Evolutionary conservation across 2,329 filamentous ascomycete species (phyloP), one percentile per base, ranked within the genome.

Genomic region (Colletotrichum sp.): DNA sequence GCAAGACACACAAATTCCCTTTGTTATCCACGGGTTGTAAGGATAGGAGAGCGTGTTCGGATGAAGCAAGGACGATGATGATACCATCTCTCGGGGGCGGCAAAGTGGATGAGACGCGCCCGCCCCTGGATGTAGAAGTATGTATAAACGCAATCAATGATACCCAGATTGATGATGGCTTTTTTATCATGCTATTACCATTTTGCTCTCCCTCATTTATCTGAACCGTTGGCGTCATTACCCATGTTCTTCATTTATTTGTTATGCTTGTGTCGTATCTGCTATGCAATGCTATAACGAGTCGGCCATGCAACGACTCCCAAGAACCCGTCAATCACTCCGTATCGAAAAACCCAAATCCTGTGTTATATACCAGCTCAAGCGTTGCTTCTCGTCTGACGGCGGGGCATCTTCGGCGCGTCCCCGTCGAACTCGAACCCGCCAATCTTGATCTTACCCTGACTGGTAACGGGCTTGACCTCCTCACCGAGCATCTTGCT

Each of bases 401-500:
- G 66, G 6, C 69, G 66, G 27, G 59, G 16, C 13, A 62, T 31
- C 8, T n/a, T 62, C 31, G 16, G 34, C 12, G 13, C 33, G 21
- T 70, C 65, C 6, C 43, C 73, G 21, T 66, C 67, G 51, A 70
- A 71, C 47, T 70, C 70, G 58, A 69, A 75, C 8, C 74, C 66
- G 13, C 71, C 74, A n/a, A 68, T 65, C 54, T 54, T 73, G 29
- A n/a, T 55, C 66, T 55, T 75, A 18, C 47, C 24, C 58, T 69
- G 69, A 12, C 24, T 51, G 29, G n/a, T n/a, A 12, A 36, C 51
- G 13, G 64, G 55, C 13, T 71, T 57, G 57, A 34, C 24, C 8
- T 70, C 70, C 16, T 38, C 75, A 11, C 64, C 67, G 71, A 80
- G 70, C 82, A 89, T 87, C 75, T 84, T 85, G 66, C 79, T 85